A percentile compares a stretch with the other conserved stretches of the same genome.
phyloP scores from a whole-genome alignment of 202 grass and related monocot genomes.

The Zoysia matrella region DNA sequence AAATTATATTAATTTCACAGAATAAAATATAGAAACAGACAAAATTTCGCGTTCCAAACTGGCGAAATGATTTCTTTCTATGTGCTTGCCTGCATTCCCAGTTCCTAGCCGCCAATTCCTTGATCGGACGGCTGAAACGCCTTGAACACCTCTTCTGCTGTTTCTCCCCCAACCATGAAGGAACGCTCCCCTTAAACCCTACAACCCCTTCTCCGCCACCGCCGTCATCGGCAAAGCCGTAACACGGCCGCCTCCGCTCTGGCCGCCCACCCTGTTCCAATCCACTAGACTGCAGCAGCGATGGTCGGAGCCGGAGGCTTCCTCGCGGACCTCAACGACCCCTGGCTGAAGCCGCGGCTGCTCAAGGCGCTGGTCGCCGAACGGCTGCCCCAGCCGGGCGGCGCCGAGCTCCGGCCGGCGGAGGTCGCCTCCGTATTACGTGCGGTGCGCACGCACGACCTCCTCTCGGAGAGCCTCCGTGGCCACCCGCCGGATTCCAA shows the following conservation, averaged over 20 bases:
- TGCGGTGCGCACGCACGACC: constrained; percentile 60
- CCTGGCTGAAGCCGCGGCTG: constrained; percentile 63
- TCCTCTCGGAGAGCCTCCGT: constrained; percentile 60
- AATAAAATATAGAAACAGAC: too few relatives aligned
- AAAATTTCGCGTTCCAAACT: too few relatives aligned
- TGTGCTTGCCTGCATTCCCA: too few relatives aligned
- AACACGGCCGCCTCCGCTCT: constrained; percentile 2
- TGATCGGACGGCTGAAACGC: too few relatives aligned
- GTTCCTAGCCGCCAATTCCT: too few relatives aligned
- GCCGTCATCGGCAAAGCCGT: background rate
- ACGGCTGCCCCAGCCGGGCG: constrained; percentile 47
- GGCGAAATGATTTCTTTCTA: too few relatives aligned
- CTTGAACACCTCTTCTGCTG: too few relatives aligned
- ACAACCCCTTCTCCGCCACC: background rate
- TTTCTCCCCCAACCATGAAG: background rate
- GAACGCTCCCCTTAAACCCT: constrained; percentile 4
- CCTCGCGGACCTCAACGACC: constrained; percentile 56
- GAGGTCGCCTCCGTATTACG: constrained; percentile 60
- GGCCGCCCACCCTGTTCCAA: background rate
- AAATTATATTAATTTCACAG: too few relatives aligned
- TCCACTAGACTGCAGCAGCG: background rate
- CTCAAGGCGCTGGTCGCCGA: constrained; percentile 66
- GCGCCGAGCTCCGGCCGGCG: constrained; percentile 35
- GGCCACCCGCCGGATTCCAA: constrained; percentile 21
- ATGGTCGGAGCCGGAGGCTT: constrained; percentile 45